phyloP scores from a whole-genome alignment of 805 yeast species.

The Cyberlindnera mrakii region DNA sequence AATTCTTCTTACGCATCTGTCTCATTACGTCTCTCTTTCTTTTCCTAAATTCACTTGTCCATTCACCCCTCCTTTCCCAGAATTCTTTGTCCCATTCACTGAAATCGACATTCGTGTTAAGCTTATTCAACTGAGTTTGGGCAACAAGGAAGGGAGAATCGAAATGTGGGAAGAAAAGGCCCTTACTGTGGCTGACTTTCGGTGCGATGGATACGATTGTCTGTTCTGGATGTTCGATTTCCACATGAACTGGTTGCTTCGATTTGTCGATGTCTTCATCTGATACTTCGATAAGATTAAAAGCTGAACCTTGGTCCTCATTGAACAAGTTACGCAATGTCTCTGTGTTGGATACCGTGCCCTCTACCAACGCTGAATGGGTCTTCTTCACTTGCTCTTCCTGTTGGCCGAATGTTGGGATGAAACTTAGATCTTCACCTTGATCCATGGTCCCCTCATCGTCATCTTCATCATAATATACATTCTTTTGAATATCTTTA shows the following conservation, averaged over 20 bases:
- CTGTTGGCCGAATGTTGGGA: conserved; percentile 45
- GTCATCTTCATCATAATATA: conserved; percentile 15
- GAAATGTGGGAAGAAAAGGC: conserved; percentile 71
- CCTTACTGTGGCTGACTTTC: conserved; percentile 28
- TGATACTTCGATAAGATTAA: conserved; percentile 37
- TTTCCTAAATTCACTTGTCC: conserved; percentile 69
- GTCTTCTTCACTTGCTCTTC: background rate
- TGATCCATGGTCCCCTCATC: conserved; percentile 20
- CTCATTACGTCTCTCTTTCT: conserved; percentile 69
- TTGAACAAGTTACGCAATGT: conserved; percentile 52
- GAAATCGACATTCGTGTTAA: conserved; percentile 30
- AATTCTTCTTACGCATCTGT: conserved; percentile 41
- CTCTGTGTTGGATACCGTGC: conserved; percentile 46
- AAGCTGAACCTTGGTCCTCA: conserved; percentile 25
- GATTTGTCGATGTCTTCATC: conserved; percentile 45
- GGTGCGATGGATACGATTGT: conserved; percentile 17
- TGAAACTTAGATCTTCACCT: conserved; percentile 28
- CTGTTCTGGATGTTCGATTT: conserved; percentile 19
- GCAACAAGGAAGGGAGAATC: conserved; percentile 85
- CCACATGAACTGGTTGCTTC: conserved; percentile 19
- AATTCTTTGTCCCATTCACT: conserved; percentile 68
- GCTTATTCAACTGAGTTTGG: conserved; percentile 69
- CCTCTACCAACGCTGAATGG: conserved; percentile 14
- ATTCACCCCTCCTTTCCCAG: conserved; percentile 76
- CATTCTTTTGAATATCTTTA: conserved; percentile 11